Base-by-base conservation (phyloP, 208 protist genomes). In the Porcisia deanei region DNA sequence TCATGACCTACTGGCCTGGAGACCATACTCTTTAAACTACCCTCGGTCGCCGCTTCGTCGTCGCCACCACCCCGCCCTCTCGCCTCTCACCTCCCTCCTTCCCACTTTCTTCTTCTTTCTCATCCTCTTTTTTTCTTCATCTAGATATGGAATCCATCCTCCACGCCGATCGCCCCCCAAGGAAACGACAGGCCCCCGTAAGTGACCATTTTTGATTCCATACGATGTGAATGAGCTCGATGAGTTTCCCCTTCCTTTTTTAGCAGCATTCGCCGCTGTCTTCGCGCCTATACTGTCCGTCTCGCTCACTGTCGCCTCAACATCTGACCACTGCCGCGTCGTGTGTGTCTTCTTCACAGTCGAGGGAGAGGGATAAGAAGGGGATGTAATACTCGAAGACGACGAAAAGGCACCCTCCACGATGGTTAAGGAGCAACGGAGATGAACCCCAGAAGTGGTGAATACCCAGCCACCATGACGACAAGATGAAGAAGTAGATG, bases 391-490 rank as follows among this genome's bases (percentile, higher is more conserved):
- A 10, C 7, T 8, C 20, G 52, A 71, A 1, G 39, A 71, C 49
- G n/a, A 22, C n/a, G 57, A 4, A 41, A 22, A 30, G 4, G 10
- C 61, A 25, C 20, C 14, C 22, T 22, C 52, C 49, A 34, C 10
- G 25, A 4, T 20, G 16, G 16, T 55, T 52, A 20, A 41, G 57
- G 59, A 63, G 57, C 37, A 64, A 52, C 1, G 39, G 34, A 5
- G 54, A 66, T 3, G 55, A 59, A 10, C 30, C 60, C 41, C 49
- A 58, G 34, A 80, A 75, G 70, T 58, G 61, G 43, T 75, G 76
- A 70, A 66, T 80, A 22, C 45, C 4, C 22, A 45, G 41, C 37
- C 75, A 83, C 59, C 68, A 63, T 58, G 69, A 73, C 66, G 73
- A 60, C n/a, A 39, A 75, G 30, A 71, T 43, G 55, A 77, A 79